phyloP scores from a whole-genome alignment of 441 rosid species.

The Oxalis stricta region DNA sequence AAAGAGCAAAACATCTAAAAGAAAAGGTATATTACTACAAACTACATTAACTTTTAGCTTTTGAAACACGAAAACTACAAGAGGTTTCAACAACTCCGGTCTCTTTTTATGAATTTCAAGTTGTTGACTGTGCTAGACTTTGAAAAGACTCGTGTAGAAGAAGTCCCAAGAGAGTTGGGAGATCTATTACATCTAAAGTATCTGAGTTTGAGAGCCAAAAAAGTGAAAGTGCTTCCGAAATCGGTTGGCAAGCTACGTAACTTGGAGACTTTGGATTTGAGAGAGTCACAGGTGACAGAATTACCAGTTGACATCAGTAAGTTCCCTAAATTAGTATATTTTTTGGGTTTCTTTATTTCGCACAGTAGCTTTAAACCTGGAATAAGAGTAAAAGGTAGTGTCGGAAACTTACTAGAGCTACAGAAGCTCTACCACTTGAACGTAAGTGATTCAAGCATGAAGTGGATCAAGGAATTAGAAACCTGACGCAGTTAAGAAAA shows the following conservation, averaged over 20 bases:
- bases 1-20: background rate
- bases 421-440: background rate
- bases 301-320: conserved; percentile 2
- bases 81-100: background rate
- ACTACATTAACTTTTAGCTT: too few relatives aligned
- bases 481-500: background rate
- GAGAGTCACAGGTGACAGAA: background rate
- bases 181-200: conserved; percentile 1
- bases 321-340: background rate
- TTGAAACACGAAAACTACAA: background rate
- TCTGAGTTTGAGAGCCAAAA: background rate
- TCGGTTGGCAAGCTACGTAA: conserved; percentile 7
- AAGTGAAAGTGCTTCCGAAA: background rate
- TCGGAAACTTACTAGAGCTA: background rate
- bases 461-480: background rate
- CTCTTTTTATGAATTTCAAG: background rate
- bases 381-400: background rate
- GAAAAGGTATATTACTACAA: background rate
- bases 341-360: background rate
- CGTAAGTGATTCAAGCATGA: background rate
- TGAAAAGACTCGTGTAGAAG: background rate
- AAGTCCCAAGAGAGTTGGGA: conserved; percentile 2
- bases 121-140: conserved; percentile 6
- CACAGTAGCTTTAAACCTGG: background rate
- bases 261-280: conserved; percentile 3